Conservation (phyloP, 2,329 filamentous ascomycete genomes). For the Ceratocystis variospora region DNA sequence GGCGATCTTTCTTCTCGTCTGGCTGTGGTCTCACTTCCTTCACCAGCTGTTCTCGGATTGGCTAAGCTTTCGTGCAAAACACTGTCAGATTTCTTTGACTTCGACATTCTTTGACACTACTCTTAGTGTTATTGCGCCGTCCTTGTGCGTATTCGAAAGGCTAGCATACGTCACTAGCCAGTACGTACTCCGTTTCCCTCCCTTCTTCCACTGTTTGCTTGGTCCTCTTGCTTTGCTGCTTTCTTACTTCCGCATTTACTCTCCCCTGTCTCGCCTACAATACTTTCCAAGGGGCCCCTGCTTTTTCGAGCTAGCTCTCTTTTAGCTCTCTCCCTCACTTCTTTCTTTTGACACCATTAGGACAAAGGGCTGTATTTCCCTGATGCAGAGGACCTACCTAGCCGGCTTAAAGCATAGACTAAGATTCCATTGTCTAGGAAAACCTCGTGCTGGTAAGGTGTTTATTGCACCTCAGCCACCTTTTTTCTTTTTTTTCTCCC, state of each 20-base stretch:
- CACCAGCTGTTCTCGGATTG: not conserved
- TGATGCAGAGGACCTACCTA: not conserved
- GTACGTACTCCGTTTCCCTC: not conserved
- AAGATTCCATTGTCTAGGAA: not conserved
- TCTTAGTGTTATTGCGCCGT: not conserved
- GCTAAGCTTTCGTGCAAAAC: not conserved
- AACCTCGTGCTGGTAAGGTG: not conserved
- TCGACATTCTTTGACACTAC: not conserved
- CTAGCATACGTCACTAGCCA: not conserved
- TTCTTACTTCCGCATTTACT: not conserved
- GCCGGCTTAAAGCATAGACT: not conserved
- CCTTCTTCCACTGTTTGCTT: too few species aligned
- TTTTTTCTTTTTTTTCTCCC: not conserved
- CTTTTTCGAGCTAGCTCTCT: not conserved
- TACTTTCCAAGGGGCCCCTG: not conserved
- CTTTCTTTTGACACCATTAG: not conserved
- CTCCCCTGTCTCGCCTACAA: conserved; percentile 1
- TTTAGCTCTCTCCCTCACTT: not conserved
- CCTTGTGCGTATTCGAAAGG: not conserved
- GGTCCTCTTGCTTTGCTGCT: not conserved
- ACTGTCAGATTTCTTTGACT: not conserved
- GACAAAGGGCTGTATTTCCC: not conserved
- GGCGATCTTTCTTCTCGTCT: not conserved
- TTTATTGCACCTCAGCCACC: not conserved
- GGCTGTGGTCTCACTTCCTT: not conserved